Evolutionary conservation across 75 land plant species (phyloP), one percentile per base, ranked within the genome.

Genomic region (Selaginella moellendorffii): DNA sequence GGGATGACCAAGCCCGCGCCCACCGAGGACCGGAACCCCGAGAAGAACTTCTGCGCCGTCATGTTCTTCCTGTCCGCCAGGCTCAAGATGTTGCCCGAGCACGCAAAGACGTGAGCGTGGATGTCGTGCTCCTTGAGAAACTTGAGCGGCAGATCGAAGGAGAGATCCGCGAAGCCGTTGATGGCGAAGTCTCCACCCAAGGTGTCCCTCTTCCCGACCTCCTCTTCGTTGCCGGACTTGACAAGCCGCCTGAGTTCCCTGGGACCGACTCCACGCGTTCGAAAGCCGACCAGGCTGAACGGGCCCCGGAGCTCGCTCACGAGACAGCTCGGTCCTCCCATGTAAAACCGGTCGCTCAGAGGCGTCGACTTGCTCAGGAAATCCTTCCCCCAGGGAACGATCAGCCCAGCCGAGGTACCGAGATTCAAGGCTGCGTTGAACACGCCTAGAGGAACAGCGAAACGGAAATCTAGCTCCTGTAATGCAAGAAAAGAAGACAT

Each of bases 121-220:
- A 93, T 79, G n/a, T 87, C 90, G 54, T 77, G 59, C 54, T 93
- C 81, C 69, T 77, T 73, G 20, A 93, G 70, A 25, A 84, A 28
- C 54, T 67, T 69, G 29, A 83, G 21, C 22, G 98, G 98, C 54
- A 93, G 76, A 76, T 93, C 98, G 74, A 93, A 88, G 18, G 98
- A 85, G 18, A 93, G 71, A 63, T 93, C 98, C 27, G 85, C 96
- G 75, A 93, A 89, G 27, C 77, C 83, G 52, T 87, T 81, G 22
- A 84, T 74, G 26, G 96, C 90, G 54, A 89, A 61, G 72, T 93
- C 96, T 31, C 98, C 98, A 52, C 98, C 98, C 52, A 89, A 54
- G 51, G 66, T 66, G 74, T 93, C 98, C 72, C 81, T 74, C n/a
- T n/a, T n/a, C 46, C 46, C 46, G 14, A 36, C 14, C 46, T 36